Evolutionary conservation across 352 stramenopile species (phyloP), one percentile per base, ranked within the genome.

Genomic region (Phytophthora podocarpi): DNA sequence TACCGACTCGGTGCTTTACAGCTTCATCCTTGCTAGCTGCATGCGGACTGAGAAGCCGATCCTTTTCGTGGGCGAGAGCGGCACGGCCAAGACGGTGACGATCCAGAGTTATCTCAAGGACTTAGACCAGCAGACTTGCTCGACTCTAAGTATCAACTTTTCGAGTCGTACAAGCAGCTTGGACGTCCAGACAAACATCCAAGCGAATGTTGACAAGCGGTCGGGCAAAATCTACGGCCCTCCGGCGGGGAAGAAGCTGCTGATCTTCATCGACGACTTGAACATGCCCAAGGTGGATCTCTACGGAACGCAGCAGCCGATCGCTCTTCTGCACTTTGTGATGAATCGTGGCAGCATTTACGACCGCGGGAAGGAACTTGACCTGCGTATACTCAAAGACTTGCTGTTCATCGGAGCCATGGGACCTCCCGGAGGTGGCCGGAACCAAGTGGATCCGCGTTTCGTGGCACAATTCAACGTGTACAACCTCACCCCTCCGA

Each of bases 241-340:
- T 20, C 88, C 93, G 0, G 80, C 87, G 0, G 95, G 95, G 4
- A 98, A 98, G 69, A 97, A 98, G 42, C 78, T 98, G 9, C 72
- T 98, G 39, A 78, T 98, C 20, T 98, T 98, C 54, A 91, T 98
- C 36, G 96, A 98, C 59, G 96, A 98, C 69, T 75, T 98, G 56
- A 98, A 98, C 68, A 98, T 98, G 95, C 96, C 96, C 30, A 98
- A 97, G 60, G 92, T 98, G 3, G 96, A 98, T 67, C 62, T 93
- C 10, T 98, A 98, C 66, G 96, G 96, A 42, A 98, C 96, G 2
- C 96, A 98, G 68, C 93, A 98, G 58, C 96, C 96, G 0, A 98
- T 98, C 52, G 93, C 95, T 3, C 70, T 98, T 12, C 73, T 98
- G 16, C 90, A 98, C 46, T 98, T 98, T 59, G 76, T 98, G 11